Conservation (phyloP, 768 basidiomycete species). For the Coprinopsis strossmayeri region DNA sequence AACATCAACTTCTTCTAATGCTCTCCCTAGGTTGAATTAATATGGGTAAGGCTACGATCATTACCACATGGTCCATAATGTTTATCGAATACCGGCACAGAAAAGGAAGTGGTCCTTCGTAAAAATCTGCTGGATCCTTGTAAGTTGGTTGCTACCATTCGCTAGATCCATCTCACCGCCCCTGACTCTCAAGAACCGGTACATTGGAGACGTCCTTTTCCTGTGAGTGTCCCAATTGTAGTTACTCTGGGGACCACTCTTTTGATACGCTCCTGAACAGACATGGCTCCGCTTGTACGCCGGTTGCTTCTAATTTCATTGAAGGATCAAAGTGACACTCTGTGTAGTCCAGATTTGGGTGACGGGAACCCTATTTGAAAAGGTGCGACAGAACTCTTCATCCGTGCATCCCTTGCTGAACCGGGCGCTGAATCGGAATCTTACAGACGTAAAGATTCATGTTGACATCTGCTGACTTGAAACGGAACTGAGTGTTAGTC, state of each 20-base stretch:
- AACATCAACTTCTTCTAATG: background rate
- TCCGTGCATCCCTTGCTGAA: background rate
- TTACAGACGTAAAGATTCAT: background rate
- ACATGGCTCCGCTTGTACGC: slow-evolving; percentile 2
- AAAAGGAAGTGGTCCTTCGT: slow-evolving; percentile 1
- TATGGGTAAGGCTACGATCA: slow-evolving; percentile 4
- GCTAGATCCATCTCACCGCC: background rate
- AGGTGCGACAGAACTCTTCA: background rate
- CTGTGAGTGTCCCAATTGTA: background rate
- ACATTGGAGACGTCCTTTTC: background rate
- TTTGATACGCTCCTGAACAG: background rate
- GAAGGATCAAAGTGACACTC: background rate
- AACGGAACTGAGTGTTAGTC: background rate
- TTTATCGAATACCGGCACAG: background rate
- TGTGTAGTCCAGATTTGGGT: background rate
- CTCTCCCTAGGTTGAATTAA: background rate
- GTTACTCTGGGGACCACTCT: background rate
- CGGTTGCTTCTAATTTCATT: background rate
- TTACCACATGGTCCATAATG: background rate
- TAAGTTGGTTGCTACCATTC: background rate
- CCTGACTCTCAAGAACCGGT: background rate
- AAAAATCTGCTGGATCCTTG: slow-evolving; percentile 2
- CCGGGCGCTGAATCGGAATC: background rate
- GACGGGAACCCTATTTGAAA: background rate
- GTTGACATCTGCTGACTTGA: background rate